A percentile compares a stretch with the other conserved stretches of the same genome.
Conservation (phyloP, 1,284 basidiomycete species). For the Naganishia albida region DNA sequence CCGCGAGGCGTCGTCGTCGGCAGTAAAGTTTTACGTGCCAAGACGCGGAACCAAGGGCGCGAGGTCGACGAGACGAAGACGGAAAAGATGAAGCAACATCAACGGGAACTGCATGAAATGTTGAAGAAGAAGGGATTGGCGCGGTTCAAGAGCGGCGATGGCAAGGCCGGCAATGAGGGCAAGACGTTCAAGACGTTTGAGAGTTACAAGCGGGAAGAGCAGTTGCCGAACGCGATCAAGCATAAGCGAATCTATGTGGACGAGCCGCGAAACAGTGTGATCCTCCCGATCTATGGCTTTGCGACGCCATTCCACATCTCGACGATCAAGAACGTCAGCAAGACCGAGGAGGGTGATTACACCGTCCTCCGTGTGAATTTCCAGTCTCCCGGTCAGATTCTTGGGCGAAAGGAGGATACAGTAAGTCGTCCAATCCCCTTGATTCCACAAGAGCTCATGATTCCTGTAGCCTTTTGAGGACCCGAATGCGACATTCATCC, state of each 20-base stretch:
- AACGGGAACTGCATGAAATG: slow-evolving; percentile 75
- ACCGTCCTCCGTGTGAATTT: slow-evolving; percentile 97
- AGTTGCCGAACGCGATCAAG: slow-evolving; percentile 77
- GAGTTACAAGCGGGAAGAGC: slow-evolving; percentile 92
- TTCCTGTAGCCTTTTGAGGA: slow-evolving; percentile 84
- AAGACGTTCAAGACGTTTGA: slow-evolving; percentile 95
- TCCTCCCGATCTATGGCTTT: slow-evolving; percentile 91
- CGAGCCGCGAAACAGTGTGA: slow-evolving; percentile 81
- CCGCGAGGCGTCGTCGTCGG: slow-evolving; percentile 63
- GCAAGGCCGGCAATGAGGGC: slow-evolving; percentile 66
- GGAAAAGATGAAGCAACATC: slow-evolving; percentile 80
- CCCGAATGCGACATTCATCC: slow-evolving; percentile 93
- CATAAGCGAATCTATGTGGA: slow-evolving; percentile 84
- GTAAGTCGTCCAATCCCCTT: slow-evolving; percentile 53
- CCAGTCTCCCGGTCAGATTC: slow-evolving; percentile 95
- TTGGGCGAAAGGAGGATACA: slow-evolving; percentile 98
- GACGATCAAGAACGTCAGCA: slow-evolving; percentile 96
- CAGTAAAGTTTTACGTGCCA: slow-evolving; percentile 80
- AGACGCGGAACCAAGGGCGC: slow-evolving; percentile 67
- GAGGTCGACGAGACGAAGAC: slow-evolving; percentile 70
- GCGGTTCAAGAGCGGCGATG: slow-evolving; percentile 68
- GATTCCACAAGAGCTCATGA: background rate
- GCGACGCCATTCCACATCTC: slow-evolving; percentile 98
- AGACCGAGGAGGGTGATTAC: slow-evolving; percentile 94
- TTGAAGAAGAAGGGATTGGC: slow-evolving; percentile 81